phyloP scores from a whole-genome alignment of 225 moss, liverwort and hornwort genomes.

The Marchantia polymorpha region DNA sequence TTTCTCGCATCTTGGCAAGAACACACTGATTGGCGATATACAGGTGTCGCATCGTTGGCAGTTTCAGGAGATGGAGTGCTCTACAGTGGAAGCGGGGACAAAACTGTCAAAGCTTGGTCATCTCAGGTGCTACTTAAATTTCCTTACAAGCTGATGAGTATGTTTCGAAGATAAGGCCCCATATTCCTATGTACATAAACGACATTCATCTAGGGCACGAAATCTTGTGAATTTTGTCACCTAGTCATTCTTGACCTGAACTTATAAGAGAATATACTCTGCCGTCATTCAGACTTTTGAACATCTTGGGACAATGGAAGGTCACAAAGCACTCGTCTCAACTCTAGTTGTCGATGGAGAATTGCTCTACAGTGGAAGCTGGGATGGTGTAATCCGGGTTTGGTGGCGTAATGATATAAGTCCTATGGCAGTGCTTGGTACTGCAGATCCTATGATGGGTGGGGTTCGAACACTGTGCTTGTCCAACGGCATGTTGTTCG shows the following conservation, averaged over 20 bases:
- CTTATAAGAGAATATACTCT: neutral
- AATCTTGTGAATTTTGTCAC: neutral
- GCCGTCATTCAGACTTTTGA: conserved; percentile 48
- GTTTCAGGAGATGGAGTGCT: conserved; percentile 67
- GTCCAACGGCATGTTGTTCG: conserved; percentile 57
- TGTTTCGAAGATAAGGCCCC: neutral
- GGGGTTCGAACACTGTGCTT: conserved; percentile 69
- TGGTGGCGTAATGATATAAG: conserved; percentile 95
- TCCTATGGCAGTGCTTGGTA: conserved; percentile 55
- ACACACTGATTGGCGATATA: conserved; percentile 84
- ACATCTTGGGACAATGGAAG: conserved; percentile 65
- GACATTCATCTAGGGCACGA: neutral
- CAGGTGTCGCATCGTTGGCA: conserved; percentile 74
- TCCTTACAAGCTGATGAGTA: neutral
- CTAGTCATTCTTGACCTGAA: neutral
- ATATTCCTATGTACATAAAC: neutral
- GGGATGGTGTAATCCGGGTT: conserved; percentile 86
- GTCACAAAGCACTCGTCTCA: conserved; percentile 75
- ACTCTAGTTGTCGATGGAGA: conserved; percentile 73
- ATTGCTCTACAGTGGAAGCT: conserved; percentile 89
- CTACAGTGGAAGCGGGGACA: conserved; percentile 92
- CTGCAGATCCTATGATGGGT: conserved; percentile 38
- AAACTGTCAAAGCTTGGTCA: conserved; percentile 89
- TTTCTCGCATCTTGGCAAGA: conserved; percentile 73
- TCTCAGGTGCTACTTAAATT: conserved; percentile 43